Conservation (phyloP, 139 green algal species). For the Chlamydomonas applanata region DNA sequence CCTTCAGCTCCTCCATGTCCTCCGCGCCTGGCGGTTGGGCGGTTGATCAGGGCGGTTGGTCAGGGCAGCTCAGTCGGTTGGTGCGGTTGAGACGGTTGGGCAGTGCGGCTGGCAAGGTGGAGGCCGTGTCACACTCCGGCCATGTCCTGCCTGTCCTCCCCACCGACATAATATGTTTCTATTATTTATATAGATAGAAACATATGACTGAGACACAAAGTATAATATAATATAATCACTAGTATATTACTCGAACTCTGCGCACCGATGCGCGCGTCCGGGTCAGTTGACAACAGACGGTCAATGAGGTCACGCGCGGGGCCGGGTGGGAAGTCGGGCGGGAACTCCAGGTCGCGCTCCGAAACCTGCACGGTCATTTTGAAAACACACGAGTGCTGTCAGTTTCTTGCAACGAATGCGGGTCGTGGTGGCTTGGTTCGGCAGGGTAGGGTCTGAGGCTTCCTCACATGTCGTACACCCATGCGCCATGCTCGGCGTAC, state of each 20-base stretch:
- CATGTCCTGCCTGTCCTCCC: neutral
- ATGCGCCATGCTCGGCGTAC: too few species aligned
- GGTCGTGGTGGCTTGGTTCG: too few species aligned
- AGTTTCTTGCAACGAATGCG: too few species aligned
- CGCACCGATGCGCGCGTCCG: conserved; percentile 59
- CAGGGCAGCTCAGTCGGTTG: too few species aligned
- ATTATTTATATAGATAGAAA: too few species aligned
- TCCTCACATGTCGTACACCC: neutral
- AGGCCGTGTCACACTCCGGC: too few species aligned
- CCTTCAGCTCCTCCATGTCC: conserved; percentile 55
- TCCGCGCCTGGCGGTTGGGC: conserved; percentile 33
- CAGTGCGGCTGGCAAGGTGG: too few species aligned
- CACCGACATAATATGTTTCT: neutral
- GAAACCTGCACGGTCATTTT: conserved; percentile 37
- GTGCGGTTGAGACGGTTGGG: neutral
- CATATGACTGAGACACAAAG: too few species aligned
- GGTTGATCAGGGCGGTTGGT: neutral
- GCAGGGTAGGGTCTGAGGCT: neutral
- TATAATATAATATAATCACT: neutral
- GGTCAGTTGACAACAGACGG: conserved; percentile 61
- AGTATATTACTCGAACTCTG: neutral
- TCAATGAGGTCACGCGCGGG: conserved; percentile 60
- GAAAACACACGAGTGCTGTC: too few species aligned
- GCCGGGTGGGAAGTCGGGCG: conserved; percentile 31
- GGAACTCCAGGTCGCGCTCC: conserved; percentile 36